Percentiles rank a stretch among this genome's conserved stretches.
Conservation (phyloP, 139 green algal genomes). For the Nannochloris sp. region DNA sequence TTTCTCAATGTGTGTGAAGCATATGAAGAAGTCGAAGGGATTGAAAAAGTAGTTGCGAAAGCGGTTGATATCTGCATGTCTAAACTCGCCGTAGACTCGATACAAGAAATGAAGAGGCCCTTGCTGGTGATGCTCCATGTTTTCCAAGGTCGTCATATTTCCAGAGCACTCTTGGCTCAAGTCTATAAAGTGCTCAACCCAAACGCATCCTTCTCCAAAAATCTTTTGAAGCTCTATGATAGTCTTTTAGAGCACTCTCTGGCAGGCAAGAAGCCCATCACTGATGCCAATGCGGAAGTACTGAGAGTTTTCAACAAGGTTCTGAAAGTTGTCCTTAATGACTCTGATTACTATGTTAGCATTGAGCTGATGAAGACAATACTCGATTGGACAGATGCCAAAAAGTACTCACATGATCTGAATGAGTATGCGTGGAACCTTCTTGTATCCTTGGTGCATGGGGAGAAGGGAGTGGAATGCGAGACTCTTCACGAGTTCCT, state of each 20-base stretch:
- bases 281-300: background rate
- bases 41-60: background rate
- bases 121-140: too few relatives aligned
- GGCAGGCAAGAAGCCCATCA: too few relatives aligned
- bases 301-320: background rate
- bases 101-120: too few relatives aligned
- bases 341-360: background rate
- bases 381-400: background rate
- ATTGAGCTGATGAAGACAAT: background rate
- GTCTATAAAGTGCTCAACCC: too few relatives aligned
- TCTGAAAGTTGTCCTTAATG: background rate
- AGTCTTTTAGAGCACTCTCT: too few relatives aligned
- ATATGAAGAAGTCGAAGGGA: slow-evolving; percentile 2
- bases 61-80: too few relatives aligned
- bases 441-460: background rate
- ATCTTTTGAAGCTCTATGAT: too few relatives aligned
- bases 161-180: too few relatives aligned
- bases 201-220: too few relatives aligned
- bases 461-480: background rate
- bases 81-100: too few relatives aligned
- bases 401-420: too few relatives aligned
- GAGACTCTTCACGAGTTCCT: background rate
- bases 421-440: background rate
- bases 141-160: too few relatives aligned
- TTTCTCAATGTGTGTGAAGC: slow-evolving; percentile 9